Percentiles rank a stretch among this genome's conserved stretches.
These are phyloP conservation scores for Avena sativa DNA, from an alignment of 176 grass and related monocot species.

Conservation along the genomic window DNA sequence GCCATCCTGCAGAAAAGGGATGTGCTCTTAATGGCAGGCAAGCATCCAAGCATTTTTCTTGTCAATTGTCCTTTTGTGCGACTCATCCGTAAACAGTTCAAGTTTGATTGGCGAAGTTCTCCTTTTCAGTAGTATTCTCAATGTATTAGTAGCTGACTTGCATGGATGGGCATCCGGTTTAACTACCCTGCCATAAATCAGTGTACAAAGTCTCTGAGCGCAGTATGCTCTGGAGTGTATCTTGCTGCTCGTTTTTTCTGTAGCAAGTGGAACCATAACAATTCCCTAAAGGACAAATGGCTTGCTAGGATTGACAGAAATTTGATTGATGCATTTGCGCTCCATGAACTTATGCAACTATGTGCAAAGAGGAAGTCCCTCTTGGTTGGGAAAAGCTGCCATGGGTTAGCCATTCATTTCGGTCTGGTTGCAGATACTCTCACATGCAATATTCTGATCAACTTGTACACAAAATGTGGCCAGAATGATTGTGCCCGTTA, in stretches of 20 bases:
- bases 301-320: slow-evolving; percentile 35
- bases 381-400: slow-evolving; percentile 54
- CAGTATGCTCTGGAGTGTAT: slow-evolving; percentile 32
- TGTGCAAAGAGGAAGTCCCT: slow-evolving; percentile 54
- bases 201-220: slow-evolving; percentile 15
- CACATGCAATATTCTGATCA: slow-evolving; percentile 72
- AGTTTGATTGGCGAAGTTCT: slow-evolving; percentile 16
- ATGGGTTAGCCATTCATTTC: slow-evolving; percentile 58
- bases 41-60: slow-evolving; percentile 28
- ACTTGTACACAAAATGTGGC: slow-evolving; percentile 65
- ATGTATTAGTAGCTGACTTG: slow-evolving; percentile 3
- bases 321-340: slow-evolving; percentile 26
- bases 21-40: slow-evolving; percentile 15
- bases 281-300: slow-evolving; percentile 32
- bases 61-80: not conserved
- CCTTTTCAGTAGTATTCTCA: slow-evolving; percentile 29
- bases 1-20: not conserved
- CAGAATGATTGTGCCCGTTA: slow-evolving; percentile 47
- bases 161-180: slow-evolving; percentile 45
- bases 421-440: slow-evolving; percentile 59
- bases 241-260: slow-evolving; percentile 37
- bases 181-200: slow-evolving; percentile 13
- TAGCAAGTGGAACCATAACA: slow-evolving; percentile 32
- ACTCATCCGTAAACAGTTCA: not conserved
- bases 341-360: slow-evolving; percentile 51